Base-by-base conservation (phyloP, 139 green algal species). In the Chlorella ohadii region DNA sequence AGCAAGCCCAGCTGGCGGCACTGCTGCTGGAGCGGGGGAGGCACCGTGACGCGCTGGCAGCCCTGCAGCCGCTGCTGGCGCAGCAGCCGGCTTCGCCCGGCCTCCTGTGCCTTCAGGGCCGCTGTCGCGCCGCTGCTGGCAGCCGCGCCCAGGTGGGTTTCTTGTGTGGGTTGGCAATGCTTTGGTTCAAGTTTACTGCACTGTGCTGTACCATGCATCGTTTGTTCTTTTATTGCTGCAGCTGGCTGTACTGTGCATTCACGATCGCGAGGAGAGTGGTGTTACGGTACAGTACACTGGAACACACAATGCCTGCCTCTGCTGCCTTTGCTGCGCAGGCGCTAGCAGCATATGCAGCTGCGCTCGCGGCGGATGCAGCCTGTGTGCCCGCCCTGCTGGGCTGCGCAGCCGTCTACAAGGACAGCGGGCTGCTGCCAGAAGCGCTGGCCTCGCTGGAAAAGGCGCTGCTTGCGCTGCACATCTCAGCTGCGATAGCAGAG, bases 331-430 rank as follows among this genome's bases (percentile, higher is more conserved):
- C 44, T 23, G 27, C 88, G 71, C 89, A 96, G 91, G 94, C 94
- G 0, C 92, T 95, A 64, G 90, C 91, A 3, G 89, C 82, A 28
- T 94, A 92, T 90, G 90, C 91, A 61, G 92, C 88, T 12, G 90
- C 85, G 0, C 81, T 97, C 9, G 66, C 84, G 0, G 27, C 81
- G 1, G 70, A 92, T 22, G 84, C 88, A 11, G 33, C 44, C 6
- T 89, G 95, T 56, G 23, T 89, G 39, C 82, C 87, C 0, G 84
- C 88, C 16, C 86, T 97, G 15, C 66, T 93, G 57, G 87, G 85
- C 0, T 89, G 92, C 51, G 94, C 87, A 2, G 47, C 73, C 12
- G 76, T 97, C n/a, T 94, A 96, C 83, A 95, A 94, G 63, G 66
- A 79, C 1, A 89, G 83, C 55, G 92, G 87, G 0, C 87, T 95